Conservation (phyloP, 129 eudicot species). For the Mikania micrantha region DNA sequence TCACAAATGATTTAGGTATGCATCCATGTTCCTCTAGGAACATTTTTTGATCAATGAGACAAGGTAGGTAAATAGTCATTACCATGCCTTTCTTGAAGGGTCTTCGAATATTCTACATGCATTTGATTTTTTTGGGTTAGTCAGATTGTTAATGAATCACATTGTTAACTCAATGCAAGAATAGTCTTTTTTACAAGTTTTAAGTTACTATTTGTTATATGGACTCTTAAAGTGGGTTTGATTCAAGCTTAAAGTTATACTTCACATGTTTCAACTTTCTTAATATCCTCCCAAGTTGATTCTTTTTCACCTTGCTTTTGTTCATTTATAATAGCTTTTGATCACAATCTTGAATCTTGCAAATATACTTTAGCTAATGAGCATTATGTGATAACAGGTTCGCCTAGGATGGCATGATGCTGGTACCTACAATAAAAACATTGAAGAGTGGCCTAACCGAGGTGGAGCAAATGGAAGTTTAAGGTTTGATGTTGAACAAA, state of each 20-base stretch:
- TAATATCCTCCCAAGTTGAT: background rate
- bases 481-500: conserved; percentile 82
- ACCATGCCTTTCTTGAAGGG: background rate
- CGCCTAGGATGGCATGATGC: conserved; percentile 99
- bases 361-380: background rate
- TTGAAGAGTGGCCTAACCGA: conserved; percentile 91
- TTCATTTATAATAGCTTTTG: conserved; percentile 3
- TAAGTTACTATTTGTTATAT: background rate
- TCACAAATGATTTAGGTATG: background rate
- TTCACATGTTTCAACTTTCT: background rate
- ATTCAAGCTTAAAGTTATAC: background rate
- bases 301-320: background rate
- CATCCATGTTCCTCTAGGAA: background rate
- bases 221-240: background rate
- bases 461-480: conserved; percentile 99
- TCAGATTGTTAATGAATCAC: background rate
- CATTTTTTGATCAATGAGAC: background rate
- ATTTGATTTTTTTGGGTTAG: background rate
- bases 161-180: background rate
- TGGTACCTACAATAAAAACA: conserved; percentile 87
- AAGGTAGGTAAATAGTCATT: background rate
- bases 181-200: background rate
- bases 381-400: conserved; percentile 39
- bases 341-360: background rate
- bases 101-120: background rate